These are phyloP conservation scores for Phytophthora constricta DNA, from an alignment of 352 stramenopile genomes.

Conservation along the genomic window DNA sequence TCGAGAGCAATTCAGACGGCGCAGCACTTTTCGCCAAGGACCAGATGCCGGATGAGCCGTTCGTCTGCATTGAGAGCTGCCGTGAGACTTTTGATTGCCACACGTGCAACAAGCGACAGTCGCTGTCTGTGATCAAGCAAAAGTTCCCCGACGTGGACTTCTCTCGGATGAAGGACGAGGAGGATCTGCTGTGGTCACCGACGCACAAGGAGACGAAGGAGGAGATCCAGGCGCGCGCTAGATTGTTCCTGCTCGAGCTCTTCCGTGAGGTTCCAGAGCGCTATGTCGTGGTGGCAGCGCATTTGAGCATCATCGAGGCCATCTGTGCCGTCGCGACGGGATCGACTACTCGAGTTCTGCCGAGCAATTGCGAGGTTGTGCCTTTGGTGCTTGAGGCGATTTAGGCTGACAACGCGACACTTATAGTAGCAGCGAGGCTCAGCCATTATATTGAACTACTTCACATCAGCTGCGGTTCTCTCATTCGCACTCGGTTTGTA, in stretches of 20 bases:
- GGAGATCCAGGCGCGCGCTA: constrained; percentile 62
- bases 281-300: constrained; percentile 69
- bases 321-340: constrained; percentile 52
- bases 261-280: constrained; percentile 60
- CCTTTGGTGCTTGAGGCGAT: constrained; percentile 53
- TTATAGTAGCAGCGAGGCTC: not conserved
- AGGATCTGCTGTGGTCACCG: constrained; percentile 65
- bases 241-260: constrained; percentile 55
- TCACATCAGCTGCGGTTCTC: too few relatives aligned
- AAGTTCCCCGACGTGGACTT: constrained; percentile 79
- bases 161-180: constrained; percentile 54
- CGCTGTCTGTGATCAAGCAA: constrained; percentile 47
- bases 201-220: constrained; percentile 68
- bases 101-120: constrained; percentile 71
- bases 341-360: constrained; percentile 27
- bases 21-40: constrained; percentile 61
- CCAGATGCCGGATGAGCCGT: constrained; percentile 42
- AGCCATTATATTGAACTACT: too few relatives aligned
- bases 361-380: constrained; percentile 58
- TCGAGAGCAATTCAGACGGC: constrained; percentile 78
- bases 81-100: constrained; percentile 74
- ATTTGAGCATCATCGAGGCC: constrained; percentile 78
- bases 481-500: too few relatives aligned
- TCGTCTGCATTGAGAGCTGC: constrained; percentile 71
- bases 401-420: not conserved